These are phyloP conservation scores for Senecio squalidus DNA, from an alignment of 140 eudicot genomes.

Conservation along the genomic window DNA sequence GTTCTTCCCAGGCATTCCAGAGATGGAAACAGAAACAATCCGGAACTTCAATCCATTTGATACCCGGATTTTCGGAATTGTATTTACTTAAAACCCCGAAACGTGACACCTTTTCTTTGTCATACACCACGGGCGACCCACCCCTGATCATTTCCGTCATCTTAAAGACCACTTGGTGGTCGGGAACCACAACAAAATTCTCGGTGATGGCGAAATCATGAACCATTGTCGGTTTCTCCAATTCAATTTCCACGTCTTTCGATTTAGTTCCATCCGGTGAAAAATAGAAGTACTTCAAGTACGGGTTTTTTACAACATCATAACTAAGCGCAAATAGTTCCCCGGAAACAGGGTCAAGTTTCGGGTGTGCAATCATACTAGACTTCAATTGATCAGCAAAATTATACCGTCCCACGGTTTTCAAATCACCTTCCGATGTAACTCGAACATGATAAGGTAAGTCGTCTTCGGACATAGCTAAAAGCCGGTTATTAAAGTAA, in stretches of 20 bases:
- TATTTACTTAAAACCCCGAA: conserved; percentile 41
- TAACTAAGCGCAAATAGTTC: conserved; percentile 28
- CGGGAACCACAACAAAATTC: conserved; percentile 43
- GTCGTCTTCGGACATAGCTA: conserved; percentile 40
- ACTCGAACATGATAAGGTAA: conserved; percentile 29
- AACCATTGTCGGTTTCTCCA: conserved; percentile 46
- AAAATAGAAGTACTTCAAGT: conserved; percentile 33
- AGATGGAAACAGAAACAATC: conserved; percentile 54
- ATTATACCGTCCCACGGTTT: conserved; percentile 19
- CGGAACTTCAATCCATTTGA: conserved; percentile 44
- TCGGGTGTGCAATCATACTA: conserved; percentile 34
- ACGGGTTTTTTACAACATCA: conserved; percentile 23
- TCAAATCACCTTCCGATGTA: conserved; percentile 11
- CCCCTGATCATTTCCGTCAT: conserved; percentile 42
- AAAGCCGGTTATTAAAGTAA: conserved; percentile 23
- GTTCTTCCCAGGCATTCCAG: conserved; percentile 66
- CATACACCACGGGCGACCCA: conserved; percentile 48
- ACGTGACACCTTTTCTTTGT: conserved; percentile 35
- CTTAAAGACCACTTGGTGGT: conserved; percentile 53
- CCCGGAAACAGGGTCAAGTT: conserved; percentile 32
- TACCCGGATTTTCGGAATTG: conserved; percentile 16
- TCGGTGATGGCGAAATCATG: conserved; percentile 63
- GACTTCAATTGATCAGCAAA: conserved; percentile 18
- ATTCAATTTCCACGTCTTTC: conserved; percentile 36
- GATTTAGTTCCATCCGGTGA: conserved; percentile 37